Evolutionary conservation across 2,329 filamentous ascomycete genomes (phyloP).

Genomic region (Calcarisporium arbuscula): DNA sequence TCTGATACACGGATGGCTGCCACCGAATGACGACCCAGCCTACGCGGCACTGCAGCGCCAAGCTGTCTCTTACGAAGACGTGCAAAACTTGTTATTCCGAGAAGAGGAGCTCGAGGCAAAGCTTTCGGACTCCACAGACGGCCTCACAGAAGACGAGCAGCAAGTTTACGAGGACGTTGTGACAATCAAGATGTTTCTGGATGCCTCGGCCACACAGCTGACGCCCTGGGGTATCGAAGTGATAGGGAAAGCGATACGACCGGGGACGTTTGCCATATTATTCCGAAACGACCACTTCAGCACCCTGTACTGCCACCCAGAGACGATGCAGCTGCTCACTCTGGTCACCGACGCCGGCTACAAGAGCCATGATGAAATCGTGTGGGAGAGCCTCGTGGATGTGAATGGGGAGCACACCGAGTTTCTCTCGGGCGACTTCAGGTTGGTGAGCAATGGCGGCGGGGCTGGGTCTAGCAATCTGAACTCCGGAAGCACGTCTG

Average conservation of each 20-base stretch:
- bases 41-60: slow-evolving; percentile 66
- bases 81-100: slow-evolving; percentile 79
- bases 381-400: slow-evolving; percentile 92
- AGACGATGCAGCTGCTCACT: slow-evolving; percentile 67
- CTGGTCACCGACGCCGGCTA: slow-evolving; percentile 93
- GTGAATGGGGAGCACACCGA: slow-evolving; percentile 77
- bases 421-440: slow-evolving; percentile 87
- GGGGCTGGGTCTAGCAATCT: slow-evolving; percentile 12
- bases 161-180: slow-evolving; percentile 75
- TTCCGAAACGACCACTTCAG: slow-evolving; percentile 98
- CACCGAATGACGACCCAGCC: slow-evolving; percentile 57
- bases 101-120: slow-evolving; percentile 86
- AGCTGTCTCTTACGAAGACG: slow-evolving; percentile 84
- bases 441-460: slow-evolving; percentile 59
- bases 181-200: slow-evolving; percentile 78
- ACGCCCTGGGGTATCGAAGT: slow-evolving; percentile 74
- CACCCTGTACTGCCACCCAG: slow-evolving; percentile 83
- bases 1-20: slow-evolving; percentile 89
- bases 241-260: slow-evolving; percentile 61
- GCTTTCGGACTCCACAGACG: slow-evolving; percentile 38
- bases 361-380: slow-evolving; percentile 77
- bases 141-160: slow-evolving; percentile 68
- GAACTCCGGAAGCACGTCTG: slow-evolving; percentile 10
- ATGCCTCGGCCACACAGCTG: slow-evolving; percentile 75
- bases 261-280: slow-evolving; percentile 79